Base-by-base conservation (phyloP, 108 stramenopile genomes). In the Skeletonema costatum region DNA sequence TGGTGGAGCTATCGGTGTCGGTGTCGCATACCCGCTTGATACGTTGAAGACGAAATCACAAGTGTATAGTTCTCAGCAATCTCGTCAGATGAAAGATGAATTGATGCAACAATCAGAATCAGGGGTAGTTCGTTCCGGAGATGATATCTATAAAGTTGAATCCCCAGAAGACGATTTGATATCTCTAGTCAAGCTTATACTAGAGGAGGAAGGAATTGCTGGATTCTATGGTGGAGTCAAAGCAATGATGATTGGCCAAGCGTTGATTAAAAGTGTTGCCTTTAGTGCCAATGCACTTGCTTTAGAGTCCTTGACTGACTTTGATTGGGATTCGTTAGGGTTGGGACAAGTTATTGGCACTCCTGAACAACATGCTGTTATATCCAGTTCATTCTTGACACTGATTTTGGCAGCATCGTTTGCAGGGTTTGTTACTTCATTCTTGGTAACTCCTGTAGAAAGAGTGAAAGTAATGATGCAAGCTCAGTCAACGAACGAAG, bases 381-480 rank as follows among this genome's bases (percentile, higher is more conserved):
- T 56, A 56, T 38, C 76, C 0, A 67, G 41, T 67, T 66, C 66
- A 25, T 84, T 84, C 65, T 35, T 58, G 29, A 66, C 77, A 17
- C 71, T 86, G 33, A 33, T 86, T 13, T 14, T 77, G 50, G 86
- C 86, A 8, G 86, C 86, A 16, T 69, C 70, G 13, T 84, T 86
- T 75, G 74, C 86, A 7, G 86, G 86, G 6, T 84, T 86, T 58
- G 78, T 86, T 8, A 80, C 86, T 44, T 80, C 78, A 25, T 86
- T 86, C 62, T 75, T 86, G 19, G 82, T 86, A 58, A 74, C 86
- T 29, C 86, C 86, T 11, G 76, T 86, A 81, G 86, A 86, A 68
- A 59, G 86, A 44, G 68, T 86, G 56, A 86, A 86, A 63, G 69
- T 86, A 25, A 78, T 86, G 77, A 79, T 86, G 82, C 82, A 86